Evolutionary conservation across 306 rosid species (phyloP), one percentile per base, ranked within the genome.

Genomic region (Quercus engelmannii): DNA sequence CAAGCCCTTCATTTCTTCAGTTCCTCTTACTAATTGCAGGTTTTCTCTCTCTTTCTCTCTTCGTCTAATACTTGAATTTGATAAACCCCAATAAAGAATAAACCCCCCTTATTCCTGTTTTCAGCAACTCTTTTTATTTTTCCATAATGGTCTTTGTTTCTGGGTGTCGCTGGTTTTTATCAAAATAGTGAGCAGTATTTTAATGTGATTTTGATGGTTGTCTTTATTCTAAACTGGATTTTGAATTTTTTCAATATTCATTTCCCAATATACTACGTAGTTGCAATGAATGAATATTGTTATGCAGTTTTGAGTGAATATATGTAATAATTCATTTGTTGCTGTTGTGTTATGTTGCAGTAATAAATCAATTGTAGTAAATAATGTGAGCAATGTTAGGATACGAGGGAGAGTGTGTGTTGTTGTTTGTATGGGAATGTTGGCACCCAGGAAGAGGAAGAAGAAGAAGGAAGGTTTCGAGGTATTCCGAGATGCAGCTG

Each of bases 381-480:
- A 77, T 80, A 76, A 61, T 86, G 78, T 72, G 85, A 78, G 64
- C 80, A 86, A 70, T 5, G 67, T 90, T 57, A 84, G 75, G 82
- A 77, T 92, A 77, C 75, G 76, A 67, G 89, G 92, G 72, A 88
- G 85, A 85, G 54, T 74, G 82, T 74, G 59, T 78, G 91, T 87
- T 51, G 91, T 90, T 51, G 87, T 89, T 79, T 85, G 91, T 87
- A 87, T 82, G 93, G 92, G 94, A 31, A 95, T 95, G 95, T 84
- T 95, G 71, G 78, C 86, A 56, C 99, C 97, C 0, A 90, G 99
- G 70, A 95, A 90, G 81, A 90, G 99, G 73, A 95, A 90, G 81
- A 90, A 92, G 76, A 92, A 77, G 84, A 90, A 93, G 84, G 93
- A 76, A 90, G 89, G 88, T 74, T 20, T 52, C 41, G 86, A 89